Evolutionary conservation across 208 protist genomes (phyloP), one percentile per base, ranked within the genome.

Genomic region (Angomonas ambiguus): DNA sequence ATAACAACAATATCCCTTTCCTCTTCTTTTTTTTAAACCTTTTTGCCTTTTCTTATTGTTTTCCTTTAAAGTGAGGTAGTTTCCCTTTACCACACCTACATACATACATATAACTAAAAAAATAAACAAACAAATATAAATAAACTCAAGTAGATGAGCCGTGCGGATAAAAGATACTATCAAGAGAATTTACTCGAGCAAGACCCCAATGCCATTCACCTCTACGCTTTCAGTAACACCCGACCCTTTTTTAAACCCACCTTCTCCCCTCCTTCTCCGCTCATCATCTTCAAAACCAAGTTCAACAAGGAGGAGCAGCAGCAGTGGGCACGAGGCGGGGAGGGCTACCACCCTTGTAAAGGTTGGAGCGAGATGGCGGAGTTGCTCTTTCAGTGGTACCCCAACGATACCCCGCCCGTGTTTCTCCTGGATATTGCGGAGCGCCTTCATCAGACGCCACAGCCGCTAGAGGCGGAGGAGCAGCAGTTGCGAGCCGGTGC

Each of bases 151-250:
- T 20, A 11, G 5, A 59, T 59, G 86, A 92, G 84, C 62, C 79
- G 84, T 11, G 10, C 69, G 13, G 89, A 95, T 45, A 95, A 93
- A 74, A 72, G 77, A 25, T 63, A 78, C 1, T 78, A 91, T 58
- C 81, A 78, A 59, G 73, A 82, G 56, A 53, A 69, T 28, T 72
- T 92, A 6, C 60, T 91, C 1, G 83, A 66, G 4, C 75, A 75
- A 33, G 89, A 93, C 62, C 69, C 57, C 27, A 20, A 67, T 8
- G 11, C 69, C 24, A 82, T 87, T 34, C 83, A 83, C 3, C 73
- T 92, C 34, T 95, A 88, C 64, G 86, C 84, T 42, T 95, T 93
- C 53, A 62, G 84, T 24, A 95, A 92, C 73, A 72, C 71, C 8
- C 74, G 86, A 10, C 74, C 75, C 0, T 61, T 65, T 11, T 93